phyloP scores from a whole-genome alignment of 805 yeast genomes.

The Komagataella ulmi region DNA sequence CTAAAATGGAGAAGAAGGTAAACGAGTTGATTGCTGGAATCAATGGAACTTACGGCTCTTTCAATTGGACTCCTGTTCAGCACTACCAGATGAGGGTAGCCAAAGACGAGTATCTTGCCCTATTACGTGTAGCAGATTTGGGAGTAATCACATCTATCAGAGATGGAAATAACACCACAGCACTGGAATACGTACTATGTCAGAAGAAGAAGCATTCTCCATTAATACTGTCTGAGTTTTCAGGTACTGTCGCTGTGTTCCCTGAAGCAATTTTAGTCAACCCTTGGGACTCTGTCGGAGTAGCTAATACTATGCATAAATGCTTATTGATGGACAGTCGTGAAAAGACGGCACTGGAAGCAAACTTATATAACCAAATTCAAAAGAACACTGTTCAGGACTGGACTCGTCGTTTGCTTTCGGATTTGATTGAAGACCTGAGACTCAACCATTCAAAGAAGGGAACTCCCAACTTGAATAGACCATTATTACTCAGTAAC shows the following conservation, averaged over 20 bases:
- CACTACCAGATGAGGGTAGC: constrained; percentile 87
- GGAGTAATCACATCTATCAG: constrained; percentile 83
- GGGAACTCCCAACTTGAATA: constrained; percentile 72
- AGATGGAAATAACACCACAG: constrained; percentile 95
- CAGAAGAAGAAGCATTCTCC: constrained; percentile 67
- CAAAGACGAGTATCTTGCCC: constrained; percentile 79
- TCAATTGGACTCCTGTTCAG: constrained; percentile 78
- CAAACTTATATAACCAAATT: constrained; percentile 48
- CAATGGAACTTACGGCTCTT: constrained; percentile 72
- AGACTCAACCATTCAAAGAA: constrained; percentile 20
- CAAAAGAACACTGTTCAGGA: constrained; percentile 59
- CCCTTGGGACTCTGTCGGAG: constrained; percentile 96
- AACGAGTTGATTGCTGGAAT: constrained; percentile 71
- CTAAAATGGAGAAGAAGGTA: constrained; percentile 67
- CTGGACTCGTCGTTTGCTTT: constrained; percentile 62
- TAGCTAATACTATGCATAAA: constrained; percentile 69
- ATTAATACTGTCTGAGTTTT: constrained; percentile 80
- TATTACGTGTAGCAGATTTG: constrained; percentile 80
- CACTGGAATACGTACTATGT: constrained; percentile 82
- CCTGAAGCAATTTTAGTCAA: constrained; percentile 72
- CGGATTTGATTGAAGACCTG: constrained; percentile 28
- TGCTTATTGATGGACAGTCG: constrained; percentile 42
- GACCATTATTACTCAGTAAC: constrained; percentile 45
- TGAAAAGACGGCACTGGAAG: constrained; percentile 31
- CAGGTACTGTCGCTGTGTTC: constrained; percentile 70